Evolutionary conservation across 1,284 basidiomycete species (phyloP), one percentile per base, ranked within the genome.

Genomic region (Ustilago sp.): DNA sequence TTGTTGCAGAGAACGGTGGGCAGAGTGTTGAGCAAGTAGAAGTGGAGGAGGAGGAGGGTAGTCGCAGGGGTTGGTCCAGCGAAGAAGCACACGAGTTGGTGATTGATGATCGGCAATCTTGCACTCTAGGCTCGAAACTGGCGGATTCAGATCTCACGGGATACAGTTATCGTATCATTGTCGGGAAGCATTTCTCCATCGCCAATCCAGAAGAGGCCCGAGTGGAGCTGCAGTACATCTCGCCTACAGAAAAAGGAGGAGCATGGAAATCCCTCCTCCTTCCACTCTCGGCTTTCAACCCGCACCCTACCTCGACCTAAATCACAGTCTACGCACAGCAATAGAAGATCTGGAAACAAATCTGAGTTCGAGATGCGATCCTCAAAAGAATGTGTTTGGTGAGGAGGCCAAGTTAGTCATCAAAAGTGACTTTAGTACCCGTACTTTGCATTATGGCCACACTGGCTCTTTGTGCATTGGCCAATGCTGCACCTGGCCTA

Each of bases 401-500:
- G 3, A 28, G 23, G 17, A 23, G 23, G 32, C 11, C 8, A 19
- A 31, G 50, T 45, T 36, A 63, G 12, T 75, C 59, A 59, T 77
- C 75, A 47, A 98, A 98, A 34, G 90, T 91, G 66, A 93, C 92
- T 88, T 95, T 97, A 86, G 91, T 90, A n/a, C 93, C 93, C 80
- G 90, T 88, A 74, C 89, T 88, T 35, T 92, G 91, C 7, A 97
- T 89, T 80, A 98, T 96, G 1, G 91, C 93, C 19, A 91, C 91
- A 68, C 91, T 92, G 86, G 94, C 93, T 61, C 95, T 90, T 85
- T 92, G 92, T 19, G 96, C 95, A 68, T 90, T 90, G 0, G 95
- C 94, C 28, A 98, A 89, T 5, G 94, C 94, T 5, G 94, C 95
- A 63, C 95, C 95, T 31, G 95, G 95, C 85, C 90, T 92, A 8